Conservation (phyloP, 768 basidiomycete species). For the Pleurotus eryngii region DNA sequence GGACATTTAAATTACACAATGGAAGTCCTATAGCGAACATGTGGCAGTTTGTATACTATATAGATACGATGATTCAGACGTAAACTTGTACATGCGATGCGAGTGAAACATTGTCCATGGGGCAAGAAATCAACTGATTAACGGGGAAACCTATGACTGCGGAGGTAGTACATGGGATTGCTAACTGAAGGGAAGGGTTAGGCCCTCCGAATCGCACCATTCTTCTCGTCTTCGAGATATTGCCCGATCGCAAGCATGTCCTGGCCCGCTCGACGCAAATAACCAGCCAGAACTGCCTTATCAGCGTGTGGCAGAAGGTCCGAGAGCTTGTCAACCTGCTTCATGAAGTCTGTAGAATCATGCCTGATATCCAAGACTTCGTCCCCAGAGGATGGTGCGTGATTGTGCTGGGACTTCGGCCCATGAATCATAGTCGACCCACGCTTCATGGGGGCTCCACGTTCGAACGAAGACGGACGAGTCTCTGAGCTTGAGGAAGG, state of each 20-base stretch:
- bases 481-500: constrained; percentile 21
- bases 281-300: constrained; percentile 60
- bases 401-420: constrained; percentile 14
- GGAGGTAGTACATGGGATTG: no score
- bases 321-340: constrained; percentile 68
- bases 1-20: no score
- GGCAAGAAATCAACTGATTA: no score
- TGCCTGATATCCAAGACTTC: constrained; percentile 30
- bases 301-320: constrained; percentile 75
- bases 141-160: no score
- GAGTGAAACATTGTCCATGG: background rate
- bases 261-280: constrained; percentile 70
- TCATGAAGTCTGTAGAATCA: constrained; percentile 52
- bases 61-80: background rate
- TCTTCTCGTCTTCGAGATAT: constrained; percentile 82
- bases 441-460: constrained; percentile 26
- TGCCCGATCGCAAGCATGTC: constrained; percentile 85
- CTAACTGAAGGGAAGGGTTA: background rate
- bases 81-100: no score
- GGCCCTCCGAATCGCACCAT: constrained; percentile 50
- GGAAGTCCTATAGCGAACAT: constrained; percentile 14
- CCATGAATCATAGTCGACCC: constrained; percentile 37
- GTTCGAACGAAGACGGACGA: constrained; percentile 14
- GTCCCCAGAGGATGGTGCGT: constrained; percentile 2
- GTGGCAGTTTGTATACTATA: background rate